Evolutionary conservation across 73 alveolate genomes (phyloP), one percentile per base, ranked within the genome.

Genomic region (Paraurostyla sp.): DNA sequence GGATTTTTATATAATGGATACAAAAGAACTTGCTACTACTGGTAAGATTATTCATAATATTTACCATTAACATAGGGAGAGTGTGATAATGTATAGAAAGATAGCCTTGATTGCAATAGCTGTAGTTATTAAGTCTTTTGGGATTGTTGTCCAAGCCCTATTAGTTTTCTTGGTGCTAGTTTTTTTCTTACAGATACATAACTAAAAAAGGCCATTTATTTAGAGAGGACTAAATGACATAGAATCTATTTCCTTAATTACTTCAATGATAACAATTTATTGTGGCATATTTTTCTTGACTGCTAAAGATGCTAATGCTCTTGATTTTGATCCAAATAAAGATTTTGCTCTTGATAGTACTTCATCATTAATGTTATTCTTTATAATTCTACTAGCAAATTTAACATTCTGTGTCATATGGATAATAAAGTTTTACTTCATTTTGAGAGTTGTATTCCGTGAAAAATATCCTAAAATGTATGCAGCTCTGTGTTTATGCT

Each of bases 41-140:
- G 83, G 83, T 68, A 68, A 68, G 7, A 35, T 68, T 18, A 4
- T 41, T 9, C 11, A n/a, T n/a, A n/a, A n/a, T 15, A 1, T 49
- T 32, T 54, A 54, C 56, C 38, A 32, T 46, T 91, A 43, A 71
- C 89, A 59, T 83, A 91, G 97, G 97, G 97, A 93, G 73, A 23
- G 81, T n/a, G 68, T 87, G 22, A 91, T 84, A 0, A 62, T 87
- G 86, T 80, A 62, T 25, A 3, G 93, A 57, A 91, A 91, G 56
- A 78, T 91, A 0, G 13, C 83, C 11, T 43, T 91, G 48, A 81
- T 91, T 7, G 75, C 76, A 85, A 85, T 85, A 36, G 45, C 94
- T 4, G 96, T 87, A 15, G 83, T 91, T 46, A 23, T 91, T 22
- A 48, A 51, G 23, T n/a, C 65, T 20, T 29, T 40, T 9, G 92